A percentile compares a stretch with the other conserved stretches of the same genome.
Evolutionary conservation across 192 early-diverging fungal genomes (phyloP).

Genomic region (Linnemannia zychae): DNA sequence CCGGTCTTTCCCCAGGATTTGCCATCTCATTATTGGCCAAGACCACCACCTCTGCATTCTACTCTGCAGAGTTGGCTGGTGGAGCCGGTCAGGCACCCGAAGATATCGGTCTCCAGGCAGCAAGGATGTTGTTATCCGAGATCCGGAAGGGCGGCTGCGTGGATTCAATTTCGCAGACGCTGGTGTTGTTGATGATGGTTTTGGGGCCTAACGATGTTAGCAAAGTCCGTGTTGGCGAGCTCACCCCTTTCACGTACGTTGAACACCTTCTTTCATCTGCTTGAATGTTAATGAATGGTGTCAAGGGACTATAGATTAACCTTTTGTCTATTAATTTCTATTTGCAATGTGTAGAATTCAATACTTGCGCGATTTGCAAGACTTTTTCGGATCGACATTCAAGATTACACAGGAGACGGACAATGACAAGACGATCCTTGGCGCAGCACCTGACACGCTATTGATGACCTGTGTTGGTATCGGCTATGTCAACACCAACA

Average conservation of each 20-base stretch:
- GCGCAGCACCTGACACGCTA: conserved; percentile 60
- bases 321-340: conserved; percentile 11
- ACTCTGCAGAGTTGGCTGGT: conserved; percentile 91
- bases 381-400: conserved; percentile 93
- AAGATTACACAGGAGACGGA: conserved; percentile 88
- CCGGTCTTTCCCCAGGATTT: conserved; percentile 94
- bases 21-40: conserved; percentile 94
- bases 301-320: background rate
- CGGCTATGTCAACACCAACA: conserved; percentile 92
- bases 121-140: conserved; percentile 85
- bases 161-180: conserved; percentile 90
- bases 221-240: conserved; percentile 86
- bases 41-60: conserved; percentile 84
- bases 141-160: conserved; percentile 93
- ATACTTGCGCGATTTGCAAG: conserved; percentile 90
- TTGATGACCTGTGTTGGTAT: conserved; percentile 90
- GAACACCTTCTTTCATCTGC: background rate
- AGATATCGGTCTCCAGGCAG: conserved; percentile 85
- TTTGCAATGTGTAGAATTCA: conserved; percentile 74
- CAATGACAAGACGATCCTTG: conserved; percentile 71
- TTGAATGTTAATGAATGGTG: background rate
- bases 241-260: conserved; percentile 89
- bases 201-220: conserved; percentile 94
- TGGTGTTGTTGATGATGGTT: conserved; percentile 88
- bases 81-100: conserved; percentile 88